phyloP scores from a whole-genome alignment of 306 rosid species.

The Medicago lupulina region DNA sequence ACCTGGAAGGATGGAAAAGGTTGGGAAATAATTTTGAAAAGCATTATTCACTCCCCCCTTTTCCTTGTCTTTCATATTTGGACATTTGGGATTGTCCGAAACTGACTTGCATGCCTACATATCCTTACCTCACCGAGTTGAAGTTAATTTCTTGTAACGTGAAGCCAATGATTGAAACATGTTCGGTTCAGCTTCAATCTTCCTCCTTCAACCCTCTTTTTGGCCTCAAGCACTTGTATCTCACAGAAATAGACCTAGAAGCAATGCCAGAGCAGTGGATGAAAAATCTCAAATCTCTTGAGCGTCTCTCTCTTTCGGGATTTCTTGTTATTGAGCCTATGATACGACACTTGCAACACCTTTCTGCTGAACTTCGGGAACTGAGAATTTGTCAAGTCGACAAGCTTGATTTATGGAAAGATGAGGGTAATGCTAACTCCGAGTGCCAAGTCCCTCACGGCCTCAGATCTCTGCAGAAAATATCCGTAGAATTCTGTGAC shows the following conservation, averaged over 20 bases:
- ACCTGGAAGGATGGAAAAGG: not conserved
- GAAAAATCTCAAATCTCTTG: conserved; percentile 25
- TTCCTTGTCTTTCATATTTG: conserved; percentile 7
- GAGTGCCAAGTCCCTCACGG: conserved; percentile 4
- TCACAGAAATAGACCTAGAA: conserved; percentile 18
- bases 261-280: conserved; percentile 18
- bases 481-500: conserved; percentile 22
- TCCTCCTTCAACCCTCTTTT: not conserved
- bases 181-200: conserved; percentile 8
- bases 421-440: not conserved
- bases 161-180: conserved; percentile 2
- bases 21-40: not conserved
- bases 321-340: conserved; percentile 3
- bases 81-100: conserved; percentile 23
- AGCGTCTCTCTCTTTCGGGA: conserved; percentile 6
- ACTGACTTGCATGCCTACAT: conserved; percentile 13
- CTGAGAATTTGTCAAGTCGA: conserved; percentile 26
- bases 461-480: conserved; percentile 13
- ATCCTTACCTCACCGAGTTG: not conserved
- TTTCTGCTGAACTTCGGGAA: conserved; percentile 4
- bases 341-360: conserved; percentile 2
- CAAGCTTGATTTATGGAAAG: conserved; percentile 8
- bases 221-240: conserved; percentile 21
- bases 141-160: conserved; percentile 11
- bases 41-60: not conserved